A percentile compares a stretch with the other conserved stretches of the same genome.
Conservation (phyloP, 2,329 filamentous ascomycete species). For the Colletotrichum cordylinicola region DNA sequence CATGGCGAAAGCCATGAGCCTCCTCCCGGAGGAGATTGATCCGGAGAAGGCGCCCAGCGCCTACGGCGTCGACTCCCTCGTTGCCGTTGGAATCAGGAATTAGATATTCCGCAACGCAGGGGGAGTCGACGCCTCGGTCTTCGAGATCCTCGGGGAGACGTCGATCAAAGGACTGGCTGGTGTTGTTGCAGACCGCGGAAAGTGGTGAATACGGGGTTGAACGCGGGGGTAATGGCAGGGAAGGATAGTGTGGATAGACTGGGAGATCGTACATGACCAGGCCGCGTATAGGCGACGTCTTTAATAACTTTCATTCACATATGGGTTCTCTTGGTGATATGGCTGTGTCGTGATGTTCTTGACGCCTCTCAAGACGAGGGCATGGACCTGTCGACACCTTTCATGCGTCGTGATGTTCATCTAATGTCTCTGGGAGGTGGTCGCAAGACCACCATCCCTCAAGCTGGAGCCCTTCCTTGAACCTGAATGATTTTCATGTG, state of each 20-base stretch:
- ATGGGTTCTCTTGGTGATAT: background rate
- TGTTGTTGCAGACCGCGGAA: background rate
- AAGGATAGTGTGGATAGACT: background rate
- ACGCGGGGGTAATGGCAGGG: background rate
- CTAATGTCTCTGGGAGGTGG: background rate
- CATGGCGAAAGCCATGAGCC: slow-evolving; percentile 50
- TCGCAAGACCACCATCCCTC: background rate
- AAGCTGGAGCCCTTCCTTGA: background rate
- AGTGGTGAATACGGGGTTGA: background rate
- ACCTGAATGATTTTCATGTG: background rate
- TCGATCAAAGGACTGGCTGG: slow-evolving; percentile 1
- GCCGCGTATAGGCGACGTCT: background rate
- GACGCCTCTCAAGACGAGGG: background rate
- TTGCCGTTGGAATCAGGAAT: slow-evolving; percentile 43
- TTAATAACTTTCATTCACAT: background rate
- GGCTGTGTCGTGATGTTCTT: background rate
- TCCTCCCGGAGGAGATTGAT: slow-evolving; percentile 51
- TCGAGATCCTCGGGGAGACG: slow-evolving; percentile 19
- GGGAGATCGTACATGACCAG: background rate
- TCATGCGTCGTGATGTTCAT: background rate
- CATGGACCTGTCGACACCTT: no score
- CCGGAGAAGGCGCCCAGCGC: slow-evolving; percentile 41
- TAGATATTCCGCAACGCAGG: slow-evolving; percentile 21
- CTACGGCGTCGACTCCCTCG: slow-evolving; percentile 59
- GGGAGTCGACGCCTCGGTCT: slow-evolving; percentile 20